phyloP scores from a whole-genome alignment of 2,329 filamentous ascomycete species.

The Rhynchosporium secalis region DNA sequence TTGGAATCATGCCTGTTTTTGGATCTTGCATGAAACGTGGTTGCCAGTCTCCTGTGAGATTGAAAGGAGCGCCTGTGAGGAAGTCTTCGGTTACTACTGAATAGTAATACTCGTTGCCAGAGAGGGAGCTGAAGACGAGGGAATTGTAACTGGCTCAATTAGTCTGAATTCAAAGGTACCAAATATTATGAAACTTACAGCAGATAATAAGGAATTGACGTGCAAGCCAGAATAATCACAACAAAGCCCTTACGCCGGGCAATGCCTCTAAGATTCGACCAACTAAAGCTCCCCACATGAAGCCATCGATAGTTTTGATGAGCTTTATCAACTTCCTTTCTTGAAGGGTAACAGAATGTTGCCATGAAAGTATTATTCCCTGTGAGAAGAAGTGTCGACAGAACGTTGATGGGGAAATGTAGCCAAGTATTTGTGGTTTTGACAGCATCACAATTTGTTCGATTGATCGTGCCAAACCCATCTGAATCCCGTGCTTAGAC shows the following conservation, averaged over 20 bases:
- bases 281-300: neutral
- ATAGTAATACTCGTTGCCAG: slow-evolving; percentile 20
- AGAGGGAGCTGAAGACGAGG: slow-evolving; percentile 17
- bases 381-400: slow-evolving; percentile 23
- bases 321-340: neutral
- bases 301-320: neutral
- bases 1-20: no score
- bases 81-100: slow-evolving; percentile 21
- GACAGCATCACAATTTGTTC: slow-evolving; percentile 8
- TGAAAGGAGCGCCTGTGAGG: slow-evolving; percentile 18
- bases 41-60: slow-evolving; percentile 17
- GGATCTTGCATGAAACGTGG: neutral
- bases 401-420: slow-evolving; percentile 22
- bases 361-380: slow-evolving; percentile 26
- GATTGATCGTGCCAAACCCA: neutral
- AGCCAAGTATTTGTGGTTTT: slow-evolving; percentile 19
- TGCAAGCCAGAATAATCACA: neutral
- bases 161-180: neutral
- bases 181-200: neutral
- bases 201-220: neutral
- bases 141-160: slow-evolving; percentile 18
- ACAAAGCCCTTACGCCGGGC: neutral
- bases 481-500: neutral
- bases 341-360: slow-evolving; percentile 12
- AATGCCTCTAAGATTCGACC: neutral